These are phyloP conservation scores for Sugiyamaella neomexicana DNA, from an alignment of 1,139 yeast genomes.

Conservation along the genomic window DNA sequence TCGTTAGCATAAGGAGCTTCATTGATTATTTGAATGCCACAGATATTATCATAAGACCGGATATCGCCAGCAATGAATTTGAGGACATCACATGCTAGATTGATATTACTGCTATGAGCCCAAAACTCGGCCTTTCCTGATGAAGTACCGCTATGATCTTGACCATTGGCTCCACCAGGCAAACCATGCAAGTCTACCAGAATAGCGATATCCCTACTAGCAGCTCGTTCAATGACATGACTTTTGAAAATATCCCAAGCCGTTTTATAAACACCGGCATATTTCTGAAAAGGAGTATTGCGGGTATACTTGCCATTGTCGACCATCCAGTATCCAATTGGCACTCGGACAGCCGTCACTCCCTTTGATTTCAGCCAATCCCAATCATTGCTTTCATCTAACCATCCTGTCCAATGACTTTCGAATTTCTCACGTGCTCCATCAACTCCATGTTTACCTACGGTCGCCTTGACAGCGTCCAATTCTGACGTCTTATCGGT, in stretches of 20 bases:
- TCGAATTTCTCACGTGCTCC: constrained; percentile 59
- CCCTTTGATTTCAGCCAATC: constrained; percentile 63
- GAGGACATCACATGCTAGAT: constrained; percentile 52
- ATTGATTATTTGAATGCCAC: constrained; percentile 82
- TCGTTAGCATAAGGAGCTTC: constrained; percentile 66
- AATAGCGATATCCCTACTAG: constrained; percentile 60
- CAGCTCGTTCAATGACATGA: constrained; percentile 57
- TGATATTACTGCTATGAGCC: constrained; percentile 48
- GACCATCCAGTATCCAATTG: constrained; percentile 89
- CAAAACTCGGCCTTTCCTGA: constrained; percentile 64
- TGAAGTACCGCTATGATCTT: constrained; percentile 77
- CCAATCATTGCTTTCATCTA: constrained; percentile 70
- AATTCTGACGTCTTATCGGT: constrained; percentile 63
- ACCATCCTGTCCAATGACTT: constrained; percentile 66
- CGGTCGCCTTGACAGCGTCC: constrained; percentile 60
- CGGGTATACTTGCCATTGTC: constrained; percentile 58
- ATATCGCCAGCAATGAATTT: constrained; percentile 65
- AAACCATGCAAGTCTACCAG: constrained; percentile 84
- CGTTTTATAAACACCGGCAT: constrained; percentile 57
- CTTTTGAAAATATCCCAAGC: constrained; percentile 67
- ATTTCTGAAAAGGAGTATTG: constrained; percentile 61
- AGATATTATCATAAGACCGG: constrained; percentile 59
- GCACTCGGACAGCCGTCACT: constrained; percentile 77
- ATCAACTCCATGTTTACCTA: constrained; percentile 53
- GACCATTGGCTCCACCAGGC: constrained; percentile 90